A percentile compares a stretch with the other conserved stretches of the same genome.
Evolutionary conservation across 148 eudicot genomes (phyloP).

Genomic region (Nepenthes gracilis): DNA sequence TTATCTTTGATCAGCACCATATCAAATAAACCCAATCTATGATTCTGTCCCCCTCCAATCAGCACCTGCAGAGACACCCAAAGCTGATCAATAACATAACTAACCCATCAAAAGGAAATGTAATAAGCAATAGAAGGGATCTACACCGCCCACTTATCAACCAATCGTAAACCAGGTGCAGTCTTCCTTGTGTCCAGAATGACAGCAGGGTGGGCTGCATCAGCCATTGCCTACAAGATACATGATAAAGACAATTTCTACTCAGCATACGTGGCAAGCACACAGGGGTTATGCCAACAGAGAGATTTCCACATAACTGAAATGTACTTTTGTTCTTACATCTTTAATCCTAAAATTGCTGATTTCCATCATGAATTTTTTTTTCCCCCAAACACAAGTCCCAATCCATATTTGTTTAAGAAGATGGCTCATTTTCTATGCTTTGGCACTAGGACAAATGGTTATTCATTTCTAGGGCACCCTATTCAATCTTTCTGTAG

Average conservation of each 20-base stretch:
- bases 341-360: too few species aligned
- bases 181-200: constrained; percentile 93
- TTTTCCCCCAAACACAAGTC: too few species aligned
- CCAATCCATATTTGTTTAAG: too few species aligned
- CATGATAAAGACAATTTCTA: not conserved
- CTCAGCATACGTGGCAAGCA: not conserved
- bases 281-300: too few species aligned
- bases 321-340: too few species aligned
- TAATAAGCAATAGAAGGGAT: constrained; percentile 16
- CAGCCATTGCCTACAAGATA: constrained; percentile 74
- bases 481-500: too few species aligned
- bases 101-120: not conserved
- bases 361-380: too few species aligned
- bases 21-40: constrained; percentile 91
- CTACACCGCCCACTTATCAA: constrained; percentile 97
- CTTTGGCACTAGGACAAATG: too few species aligned
- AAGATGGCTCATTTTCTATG: too few species aligned
- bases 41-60: constrained; percentile 93
- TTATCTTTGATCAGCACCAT: constrained; percentile 97
- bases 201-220: constrained; percentile 77
- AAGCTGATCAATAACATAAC: constrained; percentile 1
- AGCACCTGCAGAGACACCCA: constrained; percentile 41
- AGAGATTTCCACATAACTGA: too few species aligned
- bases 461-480: too few species aligned
- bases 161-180: constrained; percentile 90